Conservation (phyloP, 257 asterid species). For the Nicotiana knightiana region DNA sequence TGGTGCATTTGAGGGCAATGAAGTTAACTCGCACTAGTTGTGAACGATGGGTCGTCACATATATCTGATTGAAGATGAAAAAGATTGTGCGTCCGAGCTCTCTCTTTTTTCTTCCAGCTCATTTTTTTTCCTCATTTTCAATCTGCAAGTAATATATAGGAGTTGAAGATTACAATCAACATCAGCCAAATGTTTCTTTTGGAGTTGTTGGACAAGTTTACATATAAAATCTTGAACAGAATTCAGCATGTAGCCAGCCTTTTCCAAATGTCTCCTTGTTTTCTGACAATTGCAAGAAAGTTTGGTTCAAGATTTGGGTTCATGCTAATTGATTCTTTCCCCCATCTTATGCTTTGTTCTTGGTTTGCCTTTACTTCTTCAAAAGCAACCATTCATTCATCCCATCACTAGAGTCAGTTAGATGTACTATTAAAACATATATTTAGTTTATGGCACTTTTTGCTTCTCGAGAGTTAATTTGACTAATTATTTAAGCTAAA, state of each 20-base stretch:
- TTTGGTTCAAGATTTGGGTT: not conserved
- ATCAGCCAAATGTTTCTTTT: not conserved
- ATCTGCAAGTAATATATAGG: not conserved
- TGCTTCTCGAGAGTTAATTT: too few relatives aligned
- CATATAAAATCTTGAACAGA: not conserved
- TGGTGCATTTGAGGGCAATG: constrained; percentile 38
- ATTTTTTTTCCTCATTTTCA: too few relatives aligned
- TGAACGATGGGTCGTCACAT: not conserved
- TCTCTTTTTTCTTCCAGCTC: too few relatives aligned
- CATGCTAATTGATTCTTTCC: not conserved
- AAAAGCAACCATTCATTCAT: not conserved
- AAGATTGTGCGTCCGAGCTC: too few relatives aligned
- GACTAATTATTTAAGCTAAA: too few relatives aligned
- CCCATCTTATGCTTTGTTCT: not conserved
- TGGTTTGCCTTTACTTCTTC: not conserved
- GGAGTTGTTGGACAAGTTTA: not conserved
- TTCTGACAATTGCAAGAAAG: not conserved
- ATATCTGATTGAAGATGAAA: not conserved
- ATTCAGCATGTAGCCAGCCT: not conserved
- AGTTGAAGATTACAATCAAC: not conserved
- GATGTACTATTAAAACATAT: too few relatives aligned
- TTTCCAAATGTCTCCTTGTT: not conserved
- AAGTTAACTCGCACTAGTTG: not conserved
- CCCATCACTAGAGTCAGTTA: too few relatives aligned
- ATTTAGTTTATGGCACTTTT: too few relatives aligned